Conservation (phyloP, 164 flowering plant genomes). For the Santalum album region DNA sequence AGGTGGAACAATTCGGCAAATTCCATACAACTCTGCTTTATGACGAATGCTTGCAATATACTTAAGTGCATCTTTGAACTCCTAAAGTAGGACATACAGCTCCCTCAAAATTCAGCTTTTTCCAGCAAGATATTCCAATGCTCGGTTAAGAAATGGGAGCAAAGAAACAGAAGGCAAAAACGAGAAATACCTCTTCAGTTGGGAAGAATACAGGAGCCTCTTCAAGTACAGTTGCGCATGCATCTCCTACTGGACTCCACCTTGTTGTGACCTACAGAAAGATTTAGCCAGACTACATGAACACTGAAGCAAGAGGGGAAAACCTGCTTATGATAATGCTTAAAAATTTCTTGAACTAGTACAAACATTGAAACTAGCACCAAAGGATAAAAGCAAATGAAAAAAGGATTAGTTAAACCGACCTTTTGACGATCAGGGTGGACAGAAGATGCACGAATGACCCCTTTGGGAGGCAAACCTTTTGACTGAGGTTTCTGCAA, state of each 20-base stretch:
- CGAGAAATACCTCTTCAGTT: neutral
- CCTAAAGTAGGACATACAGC: constrained; percentile 23
- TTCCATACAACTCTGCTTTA: constrained; percentile 44
- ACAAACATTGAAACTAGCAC: neutral
- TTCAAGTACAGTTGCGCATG: neutral
- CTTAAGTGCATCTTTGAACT: constrained; percentile 37
- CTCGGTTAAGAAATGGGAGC: neutral
- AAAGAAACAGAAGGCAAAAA: neutral
- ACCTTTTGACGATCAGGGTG: neutral
- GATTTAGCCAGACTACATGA: neutral
- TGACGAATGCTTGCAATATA: constrained; percentile 43
- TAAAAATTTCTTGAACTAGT: neutral
- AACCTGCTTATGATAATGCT: neutral
- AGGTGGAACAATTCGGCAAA: constrained; percentile 67
- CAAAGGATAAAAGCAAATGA: neutral
- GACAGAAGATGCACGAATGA: neutral
- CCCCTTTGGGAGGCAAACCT: neutral
- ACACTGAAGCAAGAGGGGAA: neutral
- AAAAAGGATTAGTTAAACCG: neutral
- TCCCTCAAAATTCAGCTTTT: neutral
- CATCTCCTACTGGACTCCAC: neutral
- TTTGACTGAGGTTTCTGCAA: neutral
- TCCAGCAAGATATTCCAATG: neutral
- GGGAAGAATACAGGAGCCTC: neutral
- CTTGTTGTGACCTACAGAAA: neutral